phyloP scores from a whole-genome alignment of 257 asterid genomes.

The Ophiorrhiza pumila region DNA sequence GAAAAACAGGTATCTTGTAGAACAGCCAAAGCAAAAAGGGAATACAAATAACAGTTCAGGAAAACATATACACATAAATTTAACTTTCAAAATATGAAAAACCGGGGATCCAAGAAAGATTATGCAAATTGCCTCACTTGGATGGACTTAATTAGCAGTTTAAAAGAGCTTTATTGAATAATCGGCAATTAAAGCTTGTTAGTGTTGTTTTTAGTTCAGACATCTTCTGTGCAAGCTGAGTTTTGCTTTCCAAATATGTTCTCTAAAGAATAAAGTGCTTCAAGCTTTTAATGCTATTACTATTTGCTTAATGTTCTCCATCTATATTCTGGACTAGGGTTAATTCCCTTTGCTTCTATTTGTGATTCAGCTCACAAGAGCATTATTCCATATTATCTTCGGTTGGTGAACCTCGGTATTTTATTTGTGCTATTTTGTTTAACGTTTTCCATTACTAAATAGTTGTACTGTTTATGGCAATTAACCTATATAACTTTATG shows the following conservation, averaged over 20 bases:
- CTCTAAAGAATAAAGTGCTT: neutral
- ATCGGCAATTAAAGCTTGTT: neutral
- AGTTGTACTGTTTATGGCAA: neutral
- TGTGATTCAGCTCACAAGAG: neutral
- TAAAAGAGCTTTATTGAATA: neutral
- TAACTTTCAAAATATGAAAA: neutral
- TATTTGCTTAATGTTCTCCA: neutral
- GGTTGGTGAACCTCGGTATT: neutral
- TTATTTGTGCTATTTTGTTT: neutral
- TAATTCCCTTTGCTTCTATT: neutral
- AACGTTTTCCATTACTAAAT: neutral
- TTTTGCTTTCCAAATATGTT: neutral
- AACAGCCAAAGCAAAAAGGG: neutral
- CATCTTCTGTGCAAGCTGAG: neutral
- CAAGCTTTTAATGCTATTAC: neutral
- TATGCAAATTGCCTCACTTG: neutral
- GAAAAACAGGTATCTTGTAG: neutral
- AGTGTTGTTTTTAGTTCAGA: too few species aligned
- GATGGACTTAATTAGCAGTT: neutral
- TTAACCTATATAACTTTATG: neutral
- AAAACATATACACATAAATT: neutral
- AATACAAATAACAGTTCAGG: neutral
- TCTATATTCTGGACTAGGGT: neutral
- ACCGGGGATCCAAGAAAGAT: neutral
- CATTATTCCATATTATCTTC: neutral